A percentile compares a stretch with the other conserved stretches of the same genome.
phyloP scores from a whole-genome alignment of 768 basidiomycete species.

The Calocybe cyanea region DNA sequence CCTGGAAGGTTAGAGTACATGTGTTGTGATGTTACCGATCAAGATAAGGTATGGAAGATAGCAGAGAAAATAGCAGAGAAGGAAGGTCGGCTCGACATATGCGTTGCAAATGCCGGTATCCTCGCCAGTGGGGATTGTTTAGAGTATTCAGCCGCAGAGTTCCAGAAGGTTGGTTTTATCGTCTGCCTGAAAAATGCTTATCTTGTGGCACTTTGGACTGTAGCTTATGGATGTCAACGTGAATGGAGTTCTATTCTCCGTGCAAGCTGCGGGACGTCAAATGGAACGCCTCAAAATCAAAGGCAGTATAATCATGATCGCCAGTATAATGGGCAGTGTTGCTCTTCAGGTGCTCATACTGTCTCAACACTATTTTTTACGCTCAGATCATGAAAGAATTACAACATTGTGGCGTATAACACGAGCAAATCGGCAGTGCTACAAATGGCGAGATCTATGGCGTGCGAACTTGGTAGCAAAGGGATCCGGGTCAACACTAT shows the following conservation, averaged over 20 bases:
- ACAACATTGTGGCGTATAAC: constrained; percentile 72
- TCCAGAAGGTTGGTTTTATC: constrained; percentile 41
- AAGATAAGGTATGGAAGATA: constrained; percentile 40
- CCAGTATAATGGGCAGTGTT: constrained; percentile 59
- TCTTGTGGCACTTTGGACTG: neutral
- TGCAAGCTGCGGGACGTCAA: constrained; percentile 56
- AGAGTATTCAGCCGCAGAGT: constrained; percentile 54
- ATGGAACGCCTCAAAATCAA: constrained; percentile 45
- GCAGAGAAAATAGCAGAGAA: constrained; percentile 50
- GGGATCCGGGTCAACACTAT: constrained; percentile 68
- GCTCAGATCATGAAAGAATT: constrained; percentile 31
- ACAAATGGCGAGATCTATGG: constrained; percentile 76
- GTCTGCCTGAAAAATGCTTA: neutral
- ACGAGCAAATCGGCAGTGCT: constrained; percentile 74
- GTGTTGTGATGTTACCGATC: constrained; percentile 54
- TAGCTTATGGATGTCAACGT: constrained; percentile 62
- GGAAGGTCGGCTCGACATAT: constrained; percentile 62
- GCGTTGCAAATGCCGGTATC: constrained; percentile 66
- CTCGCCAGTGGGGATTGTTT: constrained; percentile 45
- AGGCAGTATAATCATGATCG: constrained; percentile 58
- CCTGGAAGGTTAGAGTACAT: constrained; percentile 43
- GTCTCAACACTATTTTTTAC: neutral
- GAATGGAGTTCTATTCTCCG: constrained; percentile 54
- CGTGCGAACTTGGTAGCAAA: constrained; percentile 66
- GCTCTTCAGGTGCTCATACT: constrained; percentile 47